A percentile compares a stretch with the other conserved stretches of the same genome.
These are phyloP conservation scores for Lepidium aucheri DNA, from an alignment of 345 rosid species.

Conservation along the genomic window DNA sequence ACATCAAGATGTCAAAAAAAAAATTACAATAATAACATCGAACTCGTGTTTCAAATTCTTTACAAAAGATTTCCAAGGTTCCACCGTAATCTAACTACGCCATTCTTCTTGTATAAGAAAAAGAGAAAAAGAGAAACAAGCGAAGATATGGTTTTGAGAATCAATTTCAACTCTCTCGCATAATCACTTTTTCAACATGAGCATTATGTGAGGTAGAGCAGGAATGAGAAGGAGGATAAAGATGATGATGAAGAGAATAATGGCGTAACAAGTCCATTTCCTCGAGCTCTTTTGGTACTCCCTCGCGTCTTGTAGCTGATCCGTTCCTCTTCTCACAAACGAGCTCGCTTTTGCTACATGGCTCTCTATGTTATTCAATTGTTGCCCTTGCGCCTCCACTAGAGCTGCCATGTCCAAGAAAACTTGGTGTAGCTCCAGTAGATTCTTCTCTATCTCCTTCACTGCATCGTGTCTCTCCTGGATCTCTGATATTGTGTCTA, in stretches of 20 bases:
- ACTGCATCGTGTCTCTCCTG: slow-evolving; percentile 87
- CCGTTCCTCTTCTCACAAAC: slow-evolving; percentile 68
- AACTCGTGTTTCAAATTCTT: neutral
- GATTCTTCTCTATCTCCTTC: slow-evolving; percentile 83
- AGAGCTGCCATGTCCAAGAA: slow-evolving; percentile 90
- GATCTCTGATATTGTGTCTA: slow-evolving; percentile 75
- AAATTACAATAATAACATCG: neutral
- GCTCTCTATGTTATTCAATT: slow-evolving; percentile 72
- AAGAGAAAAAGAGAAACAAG: neutral
- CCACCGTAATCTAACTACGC: slow-evolving; percentile 18
- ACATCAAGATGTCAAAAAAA: neutral
- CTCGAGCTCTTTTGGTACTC: slow-evolving; percentile 75
- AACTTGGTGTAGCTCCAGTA: slow-evolving; percentile 73
- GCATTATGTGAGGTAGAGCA: slow-evolving; percentile 31
- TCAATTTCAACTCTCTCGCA: neutral
- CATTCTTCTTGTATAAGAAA: neutral
- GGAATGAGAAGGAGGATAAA: slow-evolving; percentile 46
- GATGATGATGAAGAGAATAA: slow-evolving; percentile 37
- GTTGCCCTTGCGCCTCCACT: slow-evolving; percentile 88
- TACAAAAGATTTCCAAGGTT: slow-evolving; percentile 3
- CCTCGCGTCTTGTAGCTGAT: slow-evolving; percentile 59
- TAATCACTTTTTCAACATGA: slow-evolving; percentile 19
- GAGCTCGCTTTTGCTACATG: slow-evolving; percentile 86
- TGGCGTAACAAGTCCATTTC: slow-evolving; percentile 71
- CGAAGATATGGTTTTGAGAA: slow-evolving; percentile 1